phyloP scores from a whole-genome alignment of 129 eudicot genomes.

The Artemisia tridentata region DNA sequence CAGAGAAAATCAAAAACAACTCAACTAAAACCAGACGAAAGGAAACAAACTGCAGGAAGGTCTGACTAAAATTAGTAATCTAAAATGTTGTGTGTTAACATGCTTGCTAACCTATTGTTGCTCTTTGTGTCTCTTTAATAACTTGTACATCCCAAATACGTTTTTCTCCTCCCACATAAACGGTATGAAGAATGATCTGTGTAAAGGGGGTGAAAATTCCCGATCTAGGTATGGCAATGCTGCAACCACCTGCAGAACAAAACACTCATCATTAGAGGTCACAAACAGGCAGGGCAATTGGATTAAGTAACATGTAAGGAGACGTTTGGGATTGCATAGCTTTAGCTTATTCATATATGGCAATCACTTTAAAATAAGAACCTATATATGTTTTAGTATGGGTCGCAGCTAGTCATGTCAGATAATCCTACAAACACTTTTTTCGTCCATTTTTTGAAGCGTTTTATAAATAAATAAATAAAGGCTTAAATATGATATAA shows the following conservation, averaged over 20 bases:
- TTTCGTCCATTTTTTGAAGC: not conserved
- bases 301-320: too few relatives aligned
- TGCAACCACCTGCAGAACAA: conserved; percentile 63
- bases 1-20: too few relatives aligned
- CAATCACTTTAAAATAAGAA: too few relatives aligned
- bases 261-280: not conserved
- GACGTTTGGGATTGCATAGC: too few relatives aligned
- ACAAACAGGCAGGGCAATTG: not conserved
- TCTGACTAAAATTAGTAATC: conserved; percentile 23
- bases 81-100: conserved; percentile 17
- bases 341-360: too few relatives aligned
- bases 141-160: conserved; percentile 75
- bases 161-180: conserved; percentile 79
- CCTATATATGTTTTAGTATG: too few relatives aligned
- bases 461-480: not conserved
- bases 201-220: conserved; percentile 78
- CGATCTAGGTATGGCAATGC: conserved; percentile 87
- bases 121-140: conserved; percentile 68
- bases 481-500: not conserved
- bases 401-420: too few relatives aligned
- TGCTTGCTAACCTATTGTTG: conserved; percentile 26
- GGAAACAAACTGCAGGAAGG: conserved; percentile 7
- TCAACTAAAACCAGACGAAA: conserved; percentile 9
- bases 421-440: not conserved
- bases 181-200: conserved; percentile 92